These are phyloP conservation scores for Monilinia fructigena DNA, from an alignment of 2,329 filamentous ascomycete genomes.

Conservation along the genomic window DNA sequence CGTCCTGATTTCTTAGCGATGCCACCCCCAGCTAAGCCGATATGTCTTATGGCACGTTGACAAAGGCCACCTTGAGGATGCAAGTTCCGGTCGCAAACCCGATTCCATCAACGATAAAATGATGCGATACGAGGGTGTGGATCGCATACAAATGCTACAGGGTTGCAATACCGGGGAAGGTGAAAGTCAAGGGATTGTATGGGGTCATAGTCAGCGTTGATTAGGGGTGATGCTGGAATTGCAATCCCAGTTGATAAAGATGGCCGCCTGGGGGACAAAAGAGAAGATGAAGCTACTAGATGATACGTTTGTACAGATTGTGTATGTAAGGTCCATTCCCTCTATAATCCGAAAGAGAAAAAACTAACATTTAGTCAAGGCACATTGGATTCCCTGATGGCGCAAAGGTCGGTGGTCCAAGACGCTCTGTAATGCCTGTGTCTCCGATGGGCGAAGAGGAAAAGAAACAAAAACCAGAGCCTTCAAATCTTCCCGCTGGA, in stretches of 20 bases:
- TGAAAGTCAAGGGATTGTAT: slow-evolving; percentile 85
- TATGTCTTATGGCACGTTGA: slow-evolving; percentile 66
- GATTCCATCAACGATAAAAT: slow-evolving; percentile 84
- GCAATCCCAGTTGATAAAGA: slow-evolving; percentile 80
- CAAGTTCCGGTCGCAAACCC: slow-evolving; percentile 60
- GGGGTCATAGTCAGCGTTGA: slow-evolving; percentile 74
- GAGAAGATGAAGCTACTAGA: slow-evolving; percentile 80
- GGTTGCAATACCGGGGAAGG: slow-evolving; percentile 83
- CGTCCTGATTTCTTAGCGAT: slow-evolving; percentile 52
- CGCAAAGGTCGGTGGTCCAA: slow-evolving; percentile 87
- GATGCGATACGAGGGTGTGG: slow-evolving; percentile 76
- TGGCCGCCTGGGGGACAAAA: slow-evolving; percentile 69
- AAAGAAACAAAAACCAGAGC: slow-evolving; percentile 57
- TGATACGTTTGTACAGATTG: slow-evolving; percentile 94
- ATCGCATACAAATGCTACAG: slow-evolving; percentile 94
- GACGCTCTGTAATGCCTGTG: slow-evolving; percentile 93
- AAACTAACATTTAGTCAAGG: slow-evolving; percentile 44
- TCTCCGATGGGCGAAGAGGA: slow-evolving; percentile 73
- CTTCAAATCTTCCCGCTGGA: not conserved
- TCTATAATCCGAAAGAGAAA: not conserved
- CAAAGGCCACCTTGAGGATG: slow-evolving; percentile 75
- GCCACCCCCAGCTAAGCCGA: slow-evolving; percentile 65
- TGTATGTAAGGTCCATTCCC: slow-evolving; percentile 44
- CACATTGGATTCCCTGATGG: slow-evolving; percentile 92
- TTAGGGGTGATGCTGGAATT: slow-evolving; percentile 83